Evolutionary conservation across 352 stramenopile species (phyloP), one percentile per base, ranked within the genome.

Genomic region (Globisporangium carolinianum): DNA sequence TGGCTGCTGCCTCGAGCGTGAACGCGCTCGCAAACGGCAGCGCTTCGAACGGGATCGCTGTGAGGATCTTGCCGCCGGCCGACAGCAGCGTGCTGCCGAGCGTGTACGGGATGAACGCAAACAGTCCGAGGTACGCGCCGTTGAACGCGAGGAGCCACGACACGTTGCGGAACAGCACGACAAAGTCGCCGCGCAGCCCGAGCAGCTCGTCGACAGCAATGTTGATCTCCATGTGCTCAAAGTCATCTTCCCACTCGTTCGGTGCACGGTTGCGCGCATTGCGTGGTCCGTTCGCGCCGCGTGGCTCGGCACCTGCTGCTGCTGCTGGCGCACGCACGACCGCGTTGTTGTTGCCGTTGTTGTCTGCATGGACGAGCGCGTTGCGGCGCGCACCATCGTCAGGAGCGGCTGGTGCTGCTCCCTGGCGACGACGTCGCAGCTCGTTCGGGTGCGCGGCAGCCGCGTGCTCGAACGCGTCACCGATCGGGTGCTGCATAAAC

Each of bases 111-210:
- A 98, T 90, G 66, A 98, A 98, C 5, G 89, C 89, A 56, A 98
- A 98, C 53, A 98, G 73, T 6, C 94, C 95, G 3, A 99, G 74
- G 67, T 98, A 99, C 1, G 96, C 89, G 12, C 94, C 96, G 66
- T 98, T 98, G 73, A 99, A 99, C 10, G 96, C 92, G 39, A 99
- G 59, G 4, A 99, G 72, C 95, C 96, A 99, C 51, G 97, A 91
- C 5, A 98, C 81, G 63, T 99, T 99, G 24, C 96, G 88, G 60
- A 98, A 87, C 6, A 99, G 69, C 35, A 96, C 86, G 51, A 94
- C 71, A 45, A 98, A 70, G 37, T 98, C 95, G 3, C 97, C 97
- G 47, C 96, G 90, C 18, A 99, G 75, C 8, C 97, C 97, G n/a
- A 99, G 67, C 1, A 99, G 71, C 64, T 99, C 96, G 63, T 99